Percentiles rank a stretch among this genome's conserved stretches.
Conservation (phyloP, 148 eudicot genomes). For the Linanthus parryae region DNA sequence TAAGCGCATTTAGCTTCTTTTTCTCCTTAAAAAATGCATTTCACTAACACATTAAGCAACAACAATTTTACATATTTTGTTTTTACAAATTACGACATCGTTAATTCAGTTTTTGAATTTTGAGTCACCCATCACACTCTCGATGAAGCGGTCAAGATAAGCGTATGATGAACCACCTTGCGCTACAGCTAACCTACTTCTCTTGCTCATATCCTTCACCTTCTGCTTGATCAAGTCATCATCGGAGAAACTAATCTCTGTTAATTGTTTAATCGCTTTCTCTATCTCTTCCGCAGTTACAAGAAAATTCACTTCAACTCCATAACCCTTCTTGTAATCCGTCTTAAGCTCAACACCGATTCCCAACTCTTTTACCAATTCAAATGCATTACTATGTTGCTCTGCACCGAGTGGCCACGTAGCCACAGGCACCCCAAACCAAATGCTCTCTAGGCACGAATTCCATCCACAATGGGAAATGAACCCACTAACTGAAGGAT, state of each 20-base stretch:
- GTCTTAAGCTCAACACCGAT: slow-evolving; percentile 10
- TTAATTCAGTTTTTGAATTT: too few relatives aligned
- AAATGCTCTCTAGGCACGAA: slow-evolving; percentile 11
- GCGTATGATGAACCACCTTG: slow-evolving; percentile 10
- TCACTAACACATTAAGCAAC: too few relatives aligned
- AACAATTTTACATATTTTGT: too few relatives aligned
- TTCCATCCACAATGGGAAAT: slow-evolving; percentile 14
- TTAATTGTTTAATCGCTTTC: slow-evolving; percentile 1
- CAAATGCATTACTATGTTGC: slow-evolving; percentile 15
- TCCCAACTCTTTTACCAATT: slow-evolving; percentile 4
- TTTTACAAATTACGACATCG: too few relatives aligned
- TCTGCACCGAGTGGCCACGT: slow-evolving; percentile 16
- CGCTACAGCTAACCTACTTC: not conserved
- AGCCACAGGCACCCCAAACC: slow-evolving; percentile 14
- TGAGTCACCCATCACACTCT: slow-evolving; percentile 6
- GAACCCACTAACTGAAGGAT: not conserved
- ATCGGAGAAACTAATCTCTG: not conserved
- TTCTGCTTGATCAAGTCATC: not conserved
- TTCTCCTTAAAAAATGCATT: too few relatives aligned
- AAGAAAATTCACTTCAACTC: too few relatives aligned
- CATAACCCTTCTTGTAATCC: slow-evolving; percentile 5
- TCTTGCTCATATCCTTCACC: slow-evolving; percentile 10
- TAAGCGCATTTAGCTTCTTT: too few relatives aligned
- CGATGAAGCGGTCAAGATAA: slow-evolving; percentile 3
- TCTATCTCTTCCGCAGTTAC: not conserved